Percentiles rank a stretch among this genome's conserved stretches.
Evolutionary conservation across 805 yeast genomes (phyloP).

Genomic region (Scheffersomyces stipitis): DNA sequence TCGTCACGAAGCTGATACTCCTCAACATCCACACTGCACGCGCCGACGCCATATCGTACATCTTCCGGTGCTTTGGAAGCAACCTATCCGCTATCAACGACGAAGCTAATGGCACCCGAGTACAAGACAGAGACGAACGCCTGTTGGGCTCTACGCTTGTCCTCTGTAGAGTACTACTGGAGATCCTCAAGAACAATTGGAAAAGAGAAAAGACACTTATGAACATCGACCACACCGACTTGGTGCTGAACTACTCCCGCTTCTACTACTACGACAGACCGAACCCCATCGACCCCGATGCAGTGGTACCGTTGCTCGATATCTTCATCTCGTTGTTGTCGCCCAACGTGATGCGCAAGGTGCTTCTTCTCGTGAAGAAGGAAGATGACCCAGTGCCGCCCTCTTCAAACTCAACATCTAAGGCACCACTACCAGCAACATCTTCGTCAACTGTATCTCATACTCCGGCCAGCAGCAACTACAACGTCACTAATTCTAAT

Average conservation of each 20-base stretch:
- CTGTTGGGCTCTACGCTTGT: slow-evolving; percentile 32
- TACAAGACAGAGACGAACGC: slow-evolving; percentile 30
- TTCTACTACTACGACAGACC: slow-evolving; percentile 33
- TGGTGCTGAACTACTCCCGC: slow-evolving; percentile 20
- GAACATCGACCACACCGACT: slow-evolving; percentile 10
- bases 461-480: too few species aligned
- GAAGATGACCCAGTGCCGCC: neutral
- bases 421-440: neutral
- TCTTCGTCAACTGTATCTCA: neutral
- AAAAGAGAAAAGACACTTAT: slow-evolving; percentile 14
- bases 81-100: slow-evolving; percentile 23
- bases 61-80: slow-evolving; percentile 21
- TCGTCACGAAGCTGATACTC: slow-evolving; percentile 30
- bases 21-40: slow-evolving; percentile 13
- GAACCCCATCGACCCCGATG: slow-evolving; percentile 16
- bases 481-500: too few species aligned
- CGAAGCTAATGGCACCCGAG: slow-evolving; percentile 18
- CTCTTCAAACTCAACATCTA: neutral
- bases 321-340: slow-evolving; percentile 30
- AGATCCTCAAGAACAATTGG: slow-evolving; percentile 32
- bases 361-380: slow-evolving; percentile 23
- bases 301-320: slow-evolving; percentile 23
- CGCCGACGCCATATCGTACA: slow-evolving; percentile 17
- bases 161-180: slow-evolving; percentile 29
- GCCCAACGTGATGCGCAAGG: slow-evolving; percentile 26